Evolutionary conservation across 1,284 basidiomycete genomes (phyloP), one percentile per base, ranked within the genome.

Genomic region (Sporisorium iseilematis-ciliati): DNA sequence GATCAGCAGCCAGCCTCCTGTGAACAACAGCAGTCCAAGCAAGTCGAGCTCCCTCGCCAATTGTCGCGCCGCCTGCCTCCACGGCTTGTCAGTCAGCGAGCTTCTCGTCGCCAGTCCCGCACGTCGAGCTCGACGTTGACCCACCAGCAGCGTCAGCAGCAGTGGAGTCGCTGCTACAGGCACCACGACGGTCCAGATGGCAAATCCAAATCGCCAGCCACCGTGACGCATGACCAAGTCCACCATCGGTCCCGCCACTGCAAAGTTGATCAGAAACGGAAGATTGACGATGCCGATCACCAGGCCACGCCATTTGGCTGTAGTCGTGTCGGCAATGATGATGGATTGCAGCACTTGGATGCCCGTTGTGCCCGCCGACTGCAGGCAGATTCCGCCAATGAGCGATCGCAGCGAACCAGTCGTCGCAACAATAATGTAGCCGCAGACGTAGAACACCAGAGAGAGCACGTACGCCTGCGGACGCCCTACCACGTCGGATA

Each of bases 141-240:
- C 82, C 33, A 84, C 62, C 23, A 75, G 43, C 18, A 84, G 71
- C 42, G 81, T 82, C 50, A 80, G 38, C 16, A 84, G 72, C 26
- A 84, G 69, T 31, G 83, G 83, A 41, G 68, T 55, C 2, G 83
- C 81, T 7, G 83, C 73, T 4, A 84, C 40, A 14, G 83, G 83
- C 16, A 84, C 71, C 16, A 81, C 49, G 11, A 82, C 59, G 7
- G 74, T 70, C 82, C 79, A 82, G 46, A 92, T 91, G 53, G 89
- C 91, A 79, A 87, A 91, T 31, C 92, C 92, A 90, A 91, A 92
- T 84, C 92, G 87, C 92, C 92, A 93, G 35, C 87, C 85, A 12
- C 78, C 71, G 10, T 80, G 70, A 73, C 88, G 87, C 53, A 89
- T 86, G 51, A 93, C 86, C 10, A 90, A 86, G 38, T 87, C 86